These are phyloP conservation scores for Trifolium repens DNA, from an alignment of 306 rosid genomes.

Conservation along the genomic window DNA sequence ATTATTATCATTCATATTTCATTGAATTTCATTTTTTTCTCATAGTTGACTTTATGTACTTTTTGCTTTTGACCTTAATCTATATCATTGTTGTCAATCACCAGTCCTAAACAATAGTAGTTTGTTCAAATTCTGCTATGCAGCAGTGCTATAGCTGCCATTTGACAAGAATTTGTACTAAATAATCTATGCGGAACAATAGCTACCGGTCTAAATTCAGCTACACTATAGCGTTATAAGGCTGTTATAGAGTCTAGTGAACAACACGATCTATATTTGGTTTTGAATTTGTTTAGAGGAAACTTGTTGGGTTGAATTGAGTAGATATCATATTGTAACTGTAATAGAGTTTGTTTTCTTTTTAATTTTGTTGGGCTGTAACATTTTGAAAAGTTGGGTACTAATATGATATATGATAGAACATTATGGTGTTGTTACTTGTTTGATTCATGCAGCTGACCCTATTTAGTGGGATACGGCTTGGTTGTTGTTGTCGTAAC, in stretches of 20 bases:
- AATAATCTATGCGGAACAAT: background rate
- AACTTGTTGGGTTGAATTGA: slow-evolving; percentile 9
- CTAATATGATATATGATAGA: too few species aligned
- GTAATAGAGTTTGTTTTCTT: background rate
- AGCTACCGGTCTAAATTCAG: background rate
- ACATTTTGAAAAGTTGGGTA: background rate
- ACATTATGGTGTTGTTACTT: too few species aligned
- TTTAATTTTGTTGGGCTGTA: background rate
- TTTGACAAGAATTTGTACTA: background rate
- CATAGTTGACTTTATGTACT: background rate
- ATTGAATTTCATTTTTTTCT: background rate
- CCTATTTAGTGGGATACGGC: too few species aligned
- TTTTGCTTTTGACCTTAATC: slow-evolving; percentile 29
- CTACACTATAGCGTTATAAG: background rate
- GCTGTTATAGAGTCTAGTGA: too few species aligned
- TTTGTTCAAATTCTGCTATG: background rate
- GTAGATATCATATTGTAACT: background rate
- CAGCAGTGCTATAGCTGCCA: background rate
- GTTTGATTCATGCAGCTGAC: too few species aligned
- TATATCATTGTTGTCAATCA: background rate
- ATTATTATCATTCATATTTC: too few species aligned
- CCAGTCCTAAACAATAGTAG: too few species aligned
- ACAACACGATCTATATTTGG: background rate
- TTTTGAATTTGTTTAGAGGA: slow-evolving; percentile 12
- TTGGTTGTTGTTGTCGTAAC: too few species aligned